phyloP scores from a whole-genome alignment of 2,329 filamentous ascomycete species.

The Aspergillus ustus region DNA sequence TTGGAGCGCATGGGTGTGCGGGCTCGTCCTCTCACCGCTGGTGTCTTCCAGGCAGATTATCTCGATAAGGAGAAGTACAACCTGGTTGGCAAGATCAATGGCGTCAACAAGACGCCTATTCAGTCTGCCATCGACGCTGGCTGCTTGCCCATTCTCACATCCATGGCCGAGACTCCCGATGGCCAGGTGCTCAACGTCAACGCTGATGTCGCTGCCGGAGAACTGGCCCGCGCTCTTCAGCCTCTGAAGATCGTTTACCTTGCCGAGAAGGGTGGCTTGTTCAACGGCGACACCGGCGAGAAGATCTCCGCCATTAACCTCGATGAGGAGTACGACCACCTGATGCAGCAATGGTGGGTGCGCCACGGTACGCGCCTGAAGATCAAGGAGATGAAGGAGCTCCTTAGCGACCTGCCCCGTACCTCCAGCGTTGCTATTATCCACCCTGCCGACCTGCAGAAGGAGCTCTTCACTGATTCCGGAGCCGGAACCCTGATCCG shows the following conservation, averaged over 20 bases:
- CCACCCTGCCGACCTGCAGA: slow-evolving; percentile 92
- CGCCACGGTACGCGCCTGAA: slow-evolving; percentile 93
- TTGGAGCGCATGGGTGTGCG: slow-evolving; percentile 88
- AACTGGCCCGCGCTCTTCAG: slow-evolving; percentile 84
- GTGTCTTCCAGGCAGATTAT: slow-evolving; percentile 91
- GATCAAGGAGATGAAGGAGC: slow-evolving; percentile 96
- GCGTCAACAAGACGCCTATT: slow-evolving; percentile 87
- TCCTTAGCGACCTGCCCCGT: slow-evolving; percentile 84
- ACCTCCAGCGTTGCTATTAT: slow-evolving; percentile 97
- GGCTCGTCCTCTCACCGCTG: slow-evolving; percentile 84
- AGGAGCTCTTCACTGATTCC: slow-evolving; percentile 94
- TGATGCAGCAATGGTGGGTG: slow-evolving; percentile 95
- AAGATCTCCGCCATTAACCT: slow-evolving; percentile 98
- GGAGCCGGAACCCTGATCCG: slow-evolving; percentile 92
- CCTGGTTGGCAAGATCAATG: slow-evolving; percentile 91
- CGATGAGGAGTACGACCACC: slow-evolving; percentile 90
- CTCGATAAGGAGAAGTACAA: slow-evolving; percentile 96
- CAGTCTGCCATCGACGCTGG: slow-evolving; percentile 89
- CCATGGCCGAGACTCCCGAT: slow-evolving; percentile 91
- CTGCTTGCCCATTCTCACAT: slow-evolving; percentile 90
- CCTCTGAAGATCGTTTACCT: slow-evolving; percentile 97
- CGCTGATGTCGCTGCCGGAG: slow-evolving; percentile 92
- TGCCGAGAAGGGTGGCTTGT: slow-evolving; percentile 96
- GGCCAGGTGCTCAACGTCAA: slow-evolving; percentile 97
- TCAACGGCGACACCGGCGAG: slow-evolving; percentile 89